Conservation (phyloP, 23 red algal genomes). For the Pyropia yezoensis region DNA sequence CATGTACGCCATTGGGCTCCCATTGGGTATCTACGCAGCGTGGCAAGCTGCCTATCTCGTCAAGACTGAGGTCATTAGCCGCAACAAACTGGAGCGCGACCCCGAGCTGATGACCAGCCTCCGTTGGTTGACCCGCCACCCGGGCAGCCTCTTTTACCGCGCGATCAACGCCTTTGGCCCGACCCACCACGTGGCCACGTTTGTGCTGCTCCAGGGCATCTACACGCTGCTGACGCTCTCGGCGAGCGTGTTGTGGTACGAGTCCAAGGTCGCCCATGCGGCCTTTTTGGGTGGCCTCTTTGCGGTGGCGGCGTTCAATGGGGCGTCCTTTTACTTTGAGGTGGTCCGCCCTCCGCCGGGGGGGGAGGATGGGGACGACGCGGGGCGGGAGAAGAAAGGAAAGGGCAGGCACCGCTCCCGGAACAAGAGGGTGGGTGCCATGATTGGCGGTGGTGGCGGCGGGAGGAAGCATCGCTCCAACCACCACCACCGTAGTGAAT, state of each 20-base stretch:
- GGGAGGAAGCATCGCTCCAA: too few species aligned
- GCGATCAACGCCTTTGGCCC: constrained; percentile 27
- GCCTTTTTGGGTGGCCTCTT: constrained; percentile 7
- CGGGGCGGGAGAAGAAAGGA: too few species aligned
- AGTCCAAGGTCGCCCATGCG: constrained; percentile 6
- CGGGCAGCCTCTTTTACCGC: not conserved
- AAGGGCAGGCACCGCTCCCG: too few species aligned
- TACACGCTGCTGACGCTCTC: constrained; percentile 31
- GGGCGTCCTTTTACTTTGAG: constrained; percentile 37
- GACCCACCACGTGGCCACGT: constrained; percentile 11
- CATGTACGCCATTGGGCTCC: constrained; percentile 2
- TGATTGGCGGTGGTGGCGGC: too few species aligned
- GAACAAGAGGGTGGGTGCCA: too few species aligned
- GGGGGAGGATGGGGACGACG: too few species aligned
- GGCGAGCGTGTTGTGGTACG: constrained; percentile 6
- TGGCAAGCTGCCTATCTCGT: constrained; percentile 40
- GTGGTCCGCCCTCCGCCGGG: constrained; percentile 4
- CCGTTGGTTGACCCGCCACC: constrained; percentile 25
- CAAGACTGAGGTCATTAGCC: constrained; percentile 26
- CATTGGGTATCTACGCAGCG: constrained; percentile 20
- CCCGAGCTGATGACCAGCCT: constrained; percentile 41
- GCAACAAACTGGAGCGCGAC: constrained; percentile 29
- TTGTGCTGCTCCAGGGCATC: constrained; percentile 12
- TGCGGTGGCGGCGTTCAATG: constrained; percentile 15
- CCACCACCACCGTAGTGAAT: too few species aligned